A percentile compares a stretch with the other conserved stretches of the same genome.
phyloP scores from a whole-genome alignment of 2,329 filamentous ascomycete genomes.

The Epicoccum sorghinum region DNA sequence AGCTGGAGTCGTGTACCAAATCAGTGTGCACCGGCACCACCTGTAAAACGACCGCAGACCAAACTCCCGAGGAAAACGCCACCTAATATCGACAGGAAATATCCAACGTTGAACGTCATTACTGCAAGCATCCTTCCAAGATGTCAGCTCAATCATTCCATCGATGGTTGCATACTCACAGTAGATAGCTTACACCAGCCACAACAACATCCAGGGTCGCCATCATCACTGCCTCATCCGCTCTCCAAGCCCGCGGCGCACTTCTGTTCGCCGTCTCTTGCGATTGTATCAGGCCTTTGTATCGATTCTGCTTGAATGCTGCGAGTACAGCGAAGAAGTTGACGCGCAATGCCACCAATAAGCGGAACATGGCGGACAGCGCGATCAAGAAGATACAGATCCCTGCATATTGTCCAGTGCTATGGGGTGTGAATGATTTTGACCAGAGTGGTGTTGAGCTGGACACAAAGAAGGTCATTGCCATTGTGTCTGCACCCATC shows the following conservation, averaged over 20 bases:
- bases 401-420: slow-evolving; percentile 73
- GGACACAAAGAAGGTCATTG: slow-evolving; percentile 67
- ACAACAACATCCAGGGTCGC: slow-evolving; percentile 73
- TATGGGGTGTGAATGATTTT: slow-evolving; percentile 71
- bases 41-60: slow-evolving; percentile 69
- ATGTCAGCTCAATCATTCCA: not conserved
- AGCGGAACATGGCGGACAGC: slow-evolving; percentile 71
- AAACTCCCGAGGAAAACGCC: slow-evolving; percentile 83
- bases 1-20: not conserved
- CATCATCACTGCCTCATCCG: slow-evolving; percentile 76
- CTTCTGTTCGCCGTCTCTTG: slow-evolving; percentile 43
- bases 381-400: slow-evolving; percentile 89
- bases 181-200: slow-evolving; percentile 77
- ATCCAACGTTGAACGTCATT: slow-evolving; percentile 86
- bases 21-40: slow-evolving; percentile 8
- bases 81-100: slow-evolving; percentile 75
- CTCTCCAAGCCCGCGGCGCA: slow-evolving; percentile 71
- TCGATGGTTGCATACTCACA: slow-evolving; percentile 64
- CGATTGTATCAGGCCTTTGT: slow-evolving; percentile 76
- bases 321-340: slow-evolving; percentile 56
- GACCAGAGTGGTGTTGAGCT: slow-evolving; percentile 69
- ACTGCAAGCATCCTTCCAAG: slow-evolving; percentile 78
- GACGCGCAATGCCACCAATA: slow-evolving; percentile 70
- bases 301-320: slow-evolving; percentile 62
- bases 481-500: slow-evolving; percentile 48